Conservation (phyloP, 2,329 filamentous ascomycete genomes). For the Verticillium longisporum region DNA sequence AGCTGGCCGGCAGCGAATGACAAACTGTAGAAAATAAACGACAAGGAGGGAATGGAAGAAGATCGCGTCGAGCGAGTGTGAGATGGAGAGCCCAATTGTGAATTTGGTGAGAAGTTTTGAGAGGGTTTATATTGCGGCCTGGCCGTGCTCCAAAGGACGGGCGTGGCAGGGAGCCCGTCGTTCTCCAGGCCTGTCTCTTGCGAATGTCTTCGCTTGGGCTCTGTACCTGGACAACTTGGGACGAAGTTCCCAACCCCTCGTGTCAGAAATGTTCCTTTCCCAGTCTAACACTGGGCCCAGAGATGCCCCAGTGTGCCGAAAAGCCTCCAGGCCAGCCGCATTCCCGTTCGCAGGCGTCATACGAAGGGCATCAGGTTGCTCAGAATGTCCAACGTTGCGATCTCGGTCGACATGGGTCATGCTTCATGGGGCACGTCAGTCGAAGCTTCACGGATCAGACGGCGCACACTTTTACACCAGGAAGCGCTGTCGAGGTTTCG, state of each 20-base stretch:
- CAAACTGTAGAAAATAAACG: not conserved
- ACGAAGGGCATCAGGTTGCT: not conserved
- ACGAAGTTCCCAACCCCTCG: not conserved
- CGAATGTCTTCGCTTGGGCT: not conserved
- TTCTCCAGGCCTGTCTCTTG: not conserved
- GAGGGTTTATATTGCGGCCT: slow-evolving; percentile 1
- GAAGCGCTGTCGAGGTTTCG: not conserved
- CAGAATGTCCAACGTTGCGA: not conserved
- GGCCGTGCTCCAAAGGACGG: not conserved
- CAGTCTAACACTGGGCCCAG: not conserved
- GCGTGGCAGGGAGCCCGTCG: not conserved
- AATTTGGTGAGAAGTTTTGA: slow-evolving; percentile 2
- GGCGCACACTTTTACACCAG: not conserved
- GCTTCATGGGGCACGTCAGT: not conserved
- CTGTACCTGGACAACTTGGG: not conserved
- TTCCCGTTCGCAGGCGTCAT: not conserved
- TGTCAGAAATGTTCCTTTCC: not conserved
- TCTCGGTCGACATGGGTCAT: not conserved
- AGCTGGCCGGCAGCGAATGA: slow-evolving; percentile 3
- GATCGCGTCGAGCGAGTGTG: slow-evolving; percentile 1
- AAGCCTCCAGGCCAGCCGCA: not conserved
- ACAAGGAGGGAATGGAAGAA: not conserved
- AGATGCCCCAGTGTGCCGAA: not conserved
- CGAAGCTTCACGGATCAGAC: not conserved
- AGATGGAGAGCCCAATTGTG: not conserved